Conservation (phyloP, 176 grass and related monocot species). For the Themeda triandra region DNA sequence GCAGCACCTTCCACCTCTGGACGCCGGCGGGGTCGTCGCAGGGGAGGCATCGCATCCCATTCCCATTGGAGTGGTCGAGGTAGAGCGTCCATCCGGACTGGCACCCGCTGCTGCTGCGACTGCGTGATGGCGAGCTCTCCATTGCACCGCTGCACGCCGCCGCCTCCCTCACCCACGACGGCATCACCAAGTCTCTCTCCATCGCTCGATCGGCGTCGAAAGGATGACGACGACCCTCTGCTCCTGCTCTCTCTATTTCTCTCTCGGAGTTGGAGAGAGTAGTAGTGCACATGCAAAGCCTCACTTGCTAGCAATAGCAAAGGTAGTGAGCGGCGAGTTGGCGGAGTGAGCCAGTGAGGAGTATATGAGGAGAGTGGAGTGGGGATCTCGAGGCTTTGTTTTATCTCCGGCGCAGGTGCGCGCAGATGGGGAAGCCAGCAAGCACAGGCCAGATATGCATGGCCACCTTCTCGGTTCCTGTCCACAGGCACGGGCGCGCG, state of each 20-base stretch:
- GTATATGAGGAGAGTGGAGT: conserved; percentile 30
- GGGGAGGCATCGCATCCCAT: not conserved
- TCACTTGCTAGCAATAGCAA: not conserved
- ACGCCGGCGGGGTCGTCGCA: not conserved
- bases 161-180: not conserved
- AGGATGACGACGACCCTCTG: too few species aligned
- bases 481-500: not conserved
- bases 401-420: conserved; percentile 8
- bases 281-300: not conserved
- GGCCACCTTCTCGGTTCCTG: conserved; percentile 1
- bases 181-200: not conserved
- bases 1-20: not conserved
- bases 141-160: not conserved
- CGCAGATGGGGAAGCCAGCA: not conserved
- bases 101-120: conserved; percentile 70
- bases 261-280: too few species aligned
- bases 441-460: not conserved
- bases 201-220: not conserved
- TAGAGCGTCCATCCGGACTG: conserved; percentile 90
- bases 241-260: too few species aligned
- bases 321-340: not conserved
- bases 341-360: not conserved
- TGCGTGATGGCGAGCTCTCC: conserved; percentile 32
- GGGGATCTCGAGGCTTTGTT: conserved; percentile 43
- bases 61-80: conserved; percentile 52